These are phyloP conservation scores for Trichoderma arundinaceum DNA, from an alignment of 2,329 filamentous ascomycete genomes.

Conservation along the genomic window DNA sequence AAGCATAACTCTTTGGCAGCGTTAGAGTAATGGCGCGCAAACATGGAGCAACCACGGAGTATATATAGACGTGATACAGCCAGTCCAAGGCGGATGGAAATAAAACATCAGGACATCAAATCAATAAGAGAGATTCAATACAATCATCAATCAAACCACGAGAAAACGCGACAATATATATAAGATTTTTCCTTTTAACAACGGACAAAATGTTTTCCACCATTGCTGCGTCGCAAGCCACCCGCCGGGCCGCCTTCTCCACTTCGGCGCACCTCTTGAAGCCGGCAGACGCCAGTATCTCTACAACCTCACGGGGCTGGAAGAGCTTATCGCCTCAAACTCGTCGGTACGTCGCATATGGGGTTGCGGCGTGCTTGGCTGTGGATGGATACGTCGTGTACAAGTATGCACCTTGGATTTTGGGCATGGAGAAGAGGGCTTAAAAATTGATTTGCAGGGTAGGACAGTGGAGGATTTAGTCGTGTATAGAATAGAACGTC, in stretches of 20 bases:
- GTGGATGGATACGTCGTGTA: constrained; percentile 40
- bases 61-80: constrained; percentile 16
- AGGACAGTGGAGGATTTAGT: not conserved
- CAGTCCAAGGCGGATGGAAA: constrained; percentile 7
- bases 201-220: constrained; percentile 4
- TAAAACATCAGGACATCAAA: not conserved
- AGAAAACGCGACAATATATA: no score
- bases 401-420: constrained; percentile 38
- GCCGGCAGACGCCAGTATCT: constrained; percentile 25
- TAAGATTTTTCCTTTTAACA: no score
- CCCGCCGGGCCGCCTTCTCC: constrained; percentile 36
- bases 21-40: constrained; percentile 11
- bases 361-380: constrained; percentile 33
- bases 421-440: constrained; percentile 22
- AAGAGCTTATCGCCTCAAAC: constrained; percentile 40
- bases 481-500: no score
- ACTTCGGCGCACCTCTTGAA: constrained; percentile 34
- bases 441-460: constrained; percentile 6
- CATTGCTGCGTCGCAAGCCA: not conserved
- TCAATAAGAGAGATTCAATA: constrained; percentile 1
- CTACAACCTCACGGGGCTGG: constrained; percentile 36
- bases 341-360: constrained; percentile 38
- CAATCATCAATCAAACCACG: constrained; percentile 15
- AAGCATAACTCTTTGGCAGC: constrained; percentile 37
- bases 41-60: not conserved